A percentile compares a stretch with the other conserved stretches of the same genome.
Conservation (phyloP, 345 rosid species). For the Punica granatum region DNA sequence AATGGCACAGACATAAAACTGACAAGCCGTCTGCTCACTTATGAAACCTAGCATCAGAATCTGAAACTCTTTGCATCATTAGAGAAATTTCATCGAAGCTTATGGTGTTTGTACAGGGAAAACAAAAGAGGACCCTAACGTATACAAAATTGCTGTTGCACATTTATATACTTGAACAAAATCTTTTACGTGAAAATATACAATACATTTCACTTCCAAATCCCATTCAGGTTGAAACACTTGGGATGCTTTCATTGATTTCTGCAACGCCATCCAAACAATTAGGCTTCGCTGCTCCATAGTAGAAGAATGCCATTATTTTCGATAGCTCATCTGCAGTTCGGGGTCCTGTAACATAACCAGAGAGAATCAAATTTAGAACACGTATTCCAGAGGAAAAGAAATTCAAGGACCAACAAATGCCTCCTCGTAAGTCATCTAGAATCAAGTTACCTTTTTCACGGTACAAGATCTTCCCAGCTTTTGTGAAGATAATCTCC, state of each 20-base stretch:
- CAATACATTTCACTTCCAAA: not conserved
- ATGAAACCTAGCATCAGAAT: not conserved
- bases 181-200: not conserved
- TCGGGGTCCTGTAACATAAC: constrained; percentile 38
- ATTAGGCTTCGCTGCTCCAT: constrained; percentile 81
- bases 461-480: constrained; percentile 77
- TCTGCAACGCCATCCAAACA: constrained; percentile 29
- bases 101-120: not conserved
- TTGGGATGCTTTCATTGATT: constrained; percentile 52
- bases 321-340: constrained; percentile 71
- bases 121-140: not conserved
- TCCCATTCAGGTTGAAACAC: constrained; percentile 18
- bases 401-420: not conserved
- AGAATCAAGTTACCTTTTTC: constrained; percentile 51
- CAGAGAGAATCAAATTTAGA: constrained; percentile 1
- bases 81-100: not conserved
- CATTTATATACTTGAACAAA: not conserved
- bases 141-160: not conserved
- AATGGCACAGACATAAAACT: too few species aligned
- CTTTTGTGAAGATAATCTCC: constrained; percentile 73
- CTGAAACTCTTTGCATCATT: not conserved
- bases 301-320: constrained; percentile 85
- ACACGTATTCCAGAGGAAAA: not conserved
- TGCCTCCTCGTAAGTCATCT: not conserved
- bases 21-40: too few species aligned